A percentile compares a stretch with the other conserved stretches of the same genome.
Conservation (phyloP, 139 green algal genomes). For the Helicosporidium sp. region DNA sequence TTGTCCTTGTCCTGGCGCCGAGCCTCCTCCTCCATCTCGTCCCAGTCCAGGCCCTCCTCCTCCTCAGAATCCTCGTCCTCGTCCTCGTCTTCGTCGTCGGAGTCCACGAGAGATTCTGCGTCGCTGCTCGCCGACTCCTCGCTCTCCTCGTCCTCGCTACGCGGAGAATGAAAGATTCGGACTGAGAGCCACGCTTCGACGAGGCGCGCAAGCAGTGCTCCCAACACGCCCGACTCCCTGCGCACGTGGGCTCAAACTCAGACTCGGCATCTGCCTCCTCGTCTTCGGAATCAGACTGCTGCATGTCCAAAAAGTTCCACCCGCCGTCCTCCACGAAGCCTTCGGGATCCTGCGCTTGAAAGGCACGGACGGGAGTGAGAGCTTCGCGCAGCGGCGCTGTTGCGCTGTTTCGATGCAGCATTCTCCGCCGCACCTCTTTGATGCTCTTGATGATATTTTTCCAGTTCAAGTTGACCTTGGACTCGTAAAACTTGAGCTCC, state of each 20-base stretch:
- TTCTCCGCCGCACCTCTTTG: conserved; percentile 25
- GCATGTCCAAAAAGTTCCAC: conserved; percentile 91
- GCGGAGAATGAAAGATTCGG: too few species aligned
- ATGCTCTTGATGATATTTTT: conserved; percentile 93
- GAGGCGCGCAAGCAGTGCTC: too few species aligned
- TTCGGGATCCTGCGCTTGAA: conserved; percentile 69
- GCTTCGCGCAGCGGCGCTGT: too few species aligned
- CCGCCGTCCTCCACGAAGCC: conserved; percentile 73
- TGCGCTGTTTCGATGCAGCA: too few species aligned
- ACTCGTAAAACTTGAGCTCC: conserved; percentile 94
- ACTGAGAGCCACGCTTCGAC: too few species aligned
- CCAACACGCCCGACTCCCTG: too few species aligned
- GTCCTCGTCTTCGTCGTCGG: conserved; percentile 29
- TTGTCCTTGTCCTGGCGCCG: conserved; percentile 8
- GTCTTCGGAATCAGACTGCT: conserved; percentile 54
- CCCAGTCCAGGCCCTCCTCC: conserved; percentile 54
- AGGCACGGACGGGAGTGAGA: too few species aligned
- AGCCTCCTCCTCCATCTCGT: conserved; percentile 71
- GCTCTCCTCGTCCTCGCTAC: conserved; percentile 33
- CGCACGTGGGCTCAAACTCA: conserved; percentile 30
- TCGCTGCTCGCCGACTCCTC: conserved; percentile 17
- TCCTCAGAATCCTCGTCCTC: conserved; percentile 41
- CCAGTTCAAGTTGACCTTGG: conserved; percentile 92
- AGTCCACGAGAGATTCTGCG: conserved; percentile 19
- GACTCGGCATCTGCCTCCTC: conserved; percentile 53